Evolutionary conservation across 305 asterid genomes (phyloP).

Genomic region (Fraxinus sp.): DNA sequence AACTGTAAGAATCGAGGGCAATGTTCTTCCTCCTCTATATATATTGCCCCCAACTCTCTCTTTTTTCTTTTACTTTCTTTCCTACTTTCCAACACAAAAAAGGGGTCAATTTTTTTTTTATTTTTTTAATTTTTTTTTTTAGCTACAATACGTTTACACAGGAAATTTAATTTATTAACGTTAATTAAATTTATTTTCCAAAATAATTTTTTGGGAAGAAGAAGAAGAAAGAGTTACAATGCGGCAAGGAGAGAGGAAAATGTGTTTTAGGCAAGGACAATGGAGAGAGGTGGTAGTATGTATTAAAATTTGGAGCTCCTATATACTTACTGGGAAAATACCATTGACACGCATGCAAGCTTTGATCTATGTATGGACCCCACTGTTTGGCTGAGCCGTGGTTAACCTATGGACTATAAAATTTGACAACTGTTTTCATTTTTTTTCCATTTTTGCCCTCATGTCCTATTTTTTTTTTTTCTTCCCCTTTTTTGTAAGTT

Average conservation of each 20-base stretch:
- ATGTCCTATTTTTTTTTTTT: not conserved
- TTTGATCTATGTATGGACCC: conserved; percentile 4
- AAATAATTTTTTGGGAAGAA: not conserved
- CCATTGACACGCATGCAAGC: not conserved
- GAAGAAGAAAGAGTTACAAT: conserved; percentile 21
- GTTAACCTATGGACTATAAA: not conserved
- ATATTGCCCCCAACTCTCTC: conserved; percentile 18
- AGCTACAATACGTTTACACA: not conserved
- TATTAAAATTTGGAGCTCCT: conserved; percentile 12
- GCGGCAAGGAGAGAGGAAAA: conserved; percentile 9
- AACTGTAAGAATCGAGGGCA: conserved; percentile 24
- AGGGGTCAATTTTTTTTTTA: not conserved
- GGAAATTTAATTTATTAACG: not conserved
- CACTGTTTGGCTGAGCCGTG: not conserved
- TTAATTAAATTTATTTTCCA: not conserved
- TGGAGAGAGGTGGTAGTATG: not conserved
- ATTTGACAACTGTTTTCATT: not conserved
- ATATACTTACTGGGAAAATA: conserved; percentile 27
- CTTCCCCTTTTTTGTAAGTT: not conserved
- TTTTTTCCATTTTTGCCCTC: not conserved
- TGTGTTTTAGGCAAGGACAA: too few species aligned
- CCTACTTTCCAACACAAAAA: conserved; percentile 22
- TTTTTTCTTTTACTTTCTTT: conserved; percentile 8
- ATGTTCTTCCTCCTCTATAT: conserved; percentile 33
- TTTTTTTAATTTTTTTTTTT: not conserved